These are phyloP conservation scores for Aspergillus oerlinghausenensis DNA, from an alignment of 2,329 filamentous ascomycete genomes.

Conservation along the genomic window DNA sequence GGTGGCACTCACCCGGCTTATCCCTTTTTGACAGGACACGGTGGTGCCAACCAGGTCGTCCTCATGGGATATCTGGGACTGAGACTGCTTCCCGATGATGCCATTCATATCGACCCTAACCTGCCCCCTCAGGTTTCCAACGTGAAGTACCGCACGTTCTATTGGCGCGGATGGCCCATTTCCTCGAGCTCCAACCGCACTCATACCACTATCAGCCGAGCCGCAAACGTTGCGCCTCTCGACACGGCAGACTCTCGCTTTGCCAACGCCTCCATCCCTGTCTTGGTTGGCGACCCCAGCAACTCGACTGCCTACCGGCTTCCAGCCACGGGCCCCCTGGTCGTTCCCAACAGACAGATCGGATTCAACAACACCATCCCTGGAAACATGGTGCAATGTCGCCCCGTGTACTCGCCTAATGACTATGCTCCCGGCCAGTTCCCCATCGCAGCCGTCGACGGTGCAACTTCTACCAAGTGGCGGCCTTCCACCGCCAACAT, in stretches of 20 bases:
- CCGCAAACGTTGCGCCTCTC: slow-evolving; percentile 41
- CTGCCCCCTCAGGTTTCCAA: slow-evolving; percentile 62
- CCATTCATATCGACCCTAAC: slow-evolving; percentile 60
- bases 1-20: slow-evolving; percentile 65
- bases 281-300: slow-evolving; percentile 50
- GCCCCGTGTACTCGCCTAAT: slow-evolving; percentile 46
- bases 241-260: slow-evolving; percentile 53
- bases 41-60: slow-evolving; percentile 63
- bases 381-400: slow-evolving; percentile 63
- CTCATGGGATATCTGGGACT: slow-evolving; percentile 65
- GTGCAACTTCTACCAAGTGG: slow-evolving; percentile 63
- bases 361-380: slow-evolving; percentile 50
- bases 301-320: slow-evolving; percentile 45
- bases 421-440: slow-evolving; percentile 61
- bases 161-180: slow-evolving; percentile 63
- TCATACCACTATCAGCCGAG: slow-evolving; percentile 58
- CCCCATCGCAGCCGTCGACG: slow-evolving; percentile 62
- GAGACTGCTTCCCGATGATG: slow-evolving; percentile 53
- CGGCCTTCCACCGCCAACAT: slow-evolving; percentile 53
- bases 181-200: slow-evolving; percentile 58
- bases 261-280: slow-evolving; percentile 51
- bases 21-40: slow-evolving; percentile 67
- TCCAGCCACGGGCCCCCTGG: slow-evolving; percentile 47
- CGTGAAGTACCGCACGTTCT: slow-evolving; percentile 59
- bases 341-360: slow-evolving; percentile 56